These are phyloP conservation scores for Lasiosphaeriaceae sp. DNA, from an alignment of 495 filamentous ascomycete species.

Conservation along the genomic window DNA sequence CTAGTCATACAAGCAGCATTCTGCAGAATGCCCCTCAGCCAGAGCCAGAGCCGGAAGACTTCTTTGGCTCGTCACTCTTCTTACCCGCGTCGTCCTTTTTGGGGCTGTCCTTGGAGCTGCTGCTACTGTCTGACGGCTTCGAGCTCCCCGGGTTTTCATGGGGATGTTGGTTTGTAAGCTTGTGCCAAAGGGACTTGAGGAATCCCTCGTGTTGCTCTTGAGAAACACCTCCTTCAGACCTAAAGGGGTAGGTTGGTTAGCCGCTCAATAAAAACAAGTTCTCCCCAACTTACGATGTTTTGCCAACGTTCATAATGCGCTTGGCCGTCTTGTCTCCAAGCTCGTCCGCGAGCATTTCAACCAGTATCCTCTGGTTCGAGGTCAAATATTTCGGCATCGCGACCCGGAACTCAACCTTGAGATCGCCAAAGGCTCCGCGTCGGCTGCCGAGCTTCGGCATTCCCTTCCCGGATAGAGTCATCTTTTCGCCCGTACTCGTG, in stretches of 20 bases:
- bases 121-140: conserved; percentile 9
- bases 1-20: background rate
- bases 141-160: conserved; percentile 27
- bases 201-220: conserved; percentile 75
- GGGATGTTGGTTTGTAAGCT: conserved; percentile 70
- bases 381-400: conserved; percentile 90
- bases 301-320: conserved; percentile 66
- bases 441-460: conserved; percentile 72
- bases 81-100: conserved; percentile 26
- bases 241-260: background rate
- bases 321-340: conserved; percentile 87
- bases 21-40: background rate
- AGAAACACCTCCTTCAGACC: background rate
- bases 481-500: conserved; percentile 86
- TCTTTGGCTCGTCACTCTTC: conserved; percentile 18
- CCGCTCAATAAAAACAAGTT: background rate
- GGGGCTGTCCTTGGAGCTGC: conserved; percentile 25
- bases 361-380: conserved; percentile 79
- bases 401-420: conserved; percentile 92
- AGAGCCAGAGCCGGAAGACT: background rate
- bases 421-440: conserved; percentile 62
- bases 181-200: conserved; percentile 85
- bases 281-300: background rate
- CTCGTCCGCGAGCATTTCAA: conserved; percentile 95
- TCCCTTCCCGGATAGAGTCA: conserved; percentile 81